Evolutionary conservation across 495 filamentous ascomycete species (phyloP).

Genomic region (Penicillium bovifimosum): DNA sequence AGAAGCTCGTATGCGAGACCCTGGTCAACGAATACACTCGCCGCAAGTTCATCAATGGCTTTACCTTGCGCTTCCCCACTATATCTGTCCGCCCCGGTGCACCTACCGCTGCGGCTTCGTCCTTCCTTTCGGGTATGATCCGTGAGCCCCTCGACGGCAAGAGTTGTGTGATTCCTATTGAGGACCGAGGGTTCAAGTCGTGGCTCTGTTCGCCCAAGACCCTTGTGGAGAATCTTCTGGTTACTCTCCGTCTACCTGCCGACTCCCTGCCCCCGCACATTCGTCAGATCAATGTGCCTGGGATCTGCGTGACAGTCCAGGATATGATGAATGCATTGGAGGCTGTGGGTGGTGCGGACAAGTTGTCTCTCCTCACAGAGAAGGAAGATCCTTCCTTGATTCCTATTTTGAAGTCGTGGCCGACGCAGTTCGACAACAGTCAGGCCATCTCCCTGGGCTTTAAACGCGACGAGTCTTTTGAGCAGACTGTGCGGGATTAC

Average conservation of each 20-base stretch:
- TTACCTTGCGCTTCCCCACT: slow-evolving; percentile 65
- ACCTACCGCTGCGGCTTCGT: slow-evolving; percentile 62
- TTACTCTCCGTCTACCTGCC: slow-evolving; percentile 49
- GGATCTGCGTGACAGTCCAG: slow-evolving; percentile 61
- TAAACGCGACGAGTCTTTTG: slow-evolving; percentile 50
- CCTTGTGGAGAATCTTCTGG: slow-evolving; percentile 58
- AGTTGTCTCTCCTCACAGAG: slow-evolving; percentile 54
- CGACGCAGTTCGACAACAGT: slow-evolving; percentile 57
- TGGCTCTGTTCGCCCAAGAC: slow-evolving; percentile 61
- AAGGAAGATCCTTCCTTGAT: slow-evolving; percentile 54
- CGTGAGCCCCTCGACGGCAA: slow-evolving; percentile 54
- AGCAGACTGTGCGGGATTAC: slow-evolving; percentile 52
- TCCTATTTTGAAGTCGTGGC: slow-evolving; percentile 64
- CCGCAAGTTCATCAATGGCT: slow-evolving; percentile 57
- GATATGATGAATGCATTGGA: slow-evolving; percentile 68
- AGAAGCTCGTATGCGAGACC: slow-evolving; percentile 68
- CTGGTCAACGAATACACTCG: slow-evolving; percentile 68
- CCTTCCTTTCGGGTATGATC: slow-evolving; percentile 66
- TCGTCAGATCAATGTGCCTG: slow-evolving; percentile 64
- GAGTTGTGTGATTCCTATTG: slow-evolving; percentile 57
- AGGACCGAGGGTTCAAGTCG: slow-evolving; percentile 53
- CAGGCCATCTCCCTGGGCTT: slow-evolving; percentile 55
- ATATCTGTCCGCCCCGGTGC: slow-evolving; percentile 64
- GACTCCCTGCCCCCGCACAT: slow-evolving; percentile 49
- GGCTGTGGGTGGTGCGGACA: slow-evolving; percentile 61